Evolutionary conservation across 495 filamentous ascomycete genomes (phyloP).

Genomic region (Articulospora tetracladia): DNA sequence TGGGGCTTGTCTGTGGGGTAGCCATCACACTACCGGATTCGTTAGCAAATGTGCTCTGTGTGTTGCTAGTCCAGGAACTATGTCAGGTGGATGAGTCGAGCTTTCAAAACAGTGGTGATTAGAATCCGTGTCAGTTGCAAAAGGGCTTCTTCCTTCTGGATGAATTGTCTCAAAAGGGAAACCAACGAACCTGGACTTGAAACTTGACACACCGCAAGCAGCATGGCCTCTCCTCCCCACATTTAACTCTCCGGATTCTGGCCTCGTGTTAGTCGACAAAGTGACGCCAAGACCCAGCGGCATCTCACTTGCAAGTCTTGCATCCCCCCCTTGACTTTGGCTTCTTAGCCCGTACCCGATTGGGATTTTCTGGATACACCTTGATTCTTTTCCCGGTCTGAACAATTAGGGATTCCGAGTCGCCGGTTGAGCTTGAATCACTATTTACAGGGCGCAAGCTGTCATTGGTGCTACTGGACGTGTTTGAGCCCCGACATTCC

Average conservation of each 20-base stretch:
- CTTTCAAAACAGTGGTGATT: too few species aligned
- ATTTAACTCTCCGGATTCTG: constrained; percentile 45
- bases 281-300: not conserved
- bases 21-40: constrained; percentile 41
- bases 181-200: constrained; percentile 30
- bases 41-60: not conserved
- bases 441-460: too few species aligned
- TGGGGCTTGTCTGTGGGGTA: constrained; percentile 28
- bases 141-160: too few species aligned
- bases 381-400: not conserved
- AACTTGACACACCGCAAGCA: constrained; percentile 47
- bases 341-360: not conserved
- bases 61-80: too few species aligned
- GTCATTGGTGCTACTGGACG: not conserved
- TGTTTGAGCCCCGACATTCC: not conserved
- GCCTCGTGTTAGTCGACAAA: not conserved
- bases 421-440: not conserved
- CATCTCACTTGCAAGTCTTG: constrained; percentile 17
- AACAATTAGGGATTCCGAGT: not conserved
- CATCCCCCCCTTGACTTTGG: constrained; percentile 10
- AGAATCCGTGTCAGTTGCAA: too few species aligned
- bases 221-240: constrained; percentile 48
- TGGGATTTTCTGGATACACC: not conserved
- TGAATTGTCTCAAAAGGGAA: too few species aligned
- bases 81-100: too few species aligned